Evolutionary conservation across 78 protist species (phyloP).

Genomic region (Cavenderia fasciculata): DNA sequence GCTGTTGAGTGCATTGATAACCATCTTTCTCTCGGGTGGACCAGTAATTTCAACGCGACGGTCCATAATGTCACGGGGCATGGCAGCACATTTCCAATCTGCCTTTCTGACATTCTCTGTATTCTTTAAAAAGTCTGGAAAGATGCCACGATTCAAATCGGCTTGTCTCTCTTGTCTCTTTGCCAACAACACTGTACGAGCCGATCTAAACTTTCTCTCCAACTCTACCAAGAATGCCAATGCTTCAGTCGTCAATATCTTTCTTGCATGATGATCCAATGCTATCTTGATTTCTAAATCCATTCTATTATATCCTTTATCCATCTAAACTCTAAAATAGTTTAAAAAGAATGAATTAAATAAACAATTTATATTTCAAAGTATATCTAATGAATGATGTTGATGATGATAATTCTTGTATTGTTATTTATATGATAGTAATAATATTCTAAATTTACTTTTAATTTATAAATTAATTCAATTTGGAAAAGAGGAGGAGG

Average conservation of each 20-base stretch:
- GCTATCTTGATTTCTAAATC: slow-evolving; percentile 65
- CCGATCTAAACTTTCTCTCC: slow-evolving; percentile 45
- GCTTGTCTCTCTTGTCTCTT: slow-evolving; percentile 32
- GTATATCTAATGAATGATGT: too few species aligned
- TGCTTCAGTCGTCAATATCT: slow-evolving; percentile 44
- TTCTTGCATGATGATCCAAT: not conserved
- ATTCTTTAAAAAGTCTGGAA: slow-evolving; percentile 2
- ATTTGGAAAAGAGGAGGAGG: too few species aligned
- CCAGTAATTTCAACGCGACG: slow-evolving; percentile 92
- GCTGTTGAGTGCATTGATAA: slow-evolving; percentile 88
- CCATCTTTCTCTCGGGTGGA: slow-evolving; percentile 85
- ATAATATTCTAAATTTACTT: too few species aligned
- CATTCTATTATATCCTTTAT: too few species aligned
- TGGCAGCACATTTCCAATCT: slow-evolving; percentile 79
- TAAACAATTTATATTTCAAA: too few species aligned
- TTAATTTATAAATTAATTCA: too few species aligned
- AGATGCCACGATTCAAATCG: slow-evolving; percentile 25
- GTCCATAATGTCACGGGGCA: slow-evolving; percentile 80
- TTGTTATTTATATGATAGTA: too few species aligned
- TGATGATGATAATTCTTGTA: too few species aligned
- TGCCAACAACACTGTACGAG: slow-evolving; percentile 19
- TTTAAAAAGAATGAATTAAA: too few species aligned
- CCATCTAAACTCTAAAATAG: too few species aligned
- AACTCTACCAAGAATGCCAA: slow-evolving; percentile 41
- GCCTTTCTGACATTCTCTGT: not conserved